Percentiles rank a stretch among this genome's conserved stretches.
phyloP scores from a whole-genome alignment of 2,329 filamentous ascomycete genomes.

The Colletotrichum caudatum region DNA sequence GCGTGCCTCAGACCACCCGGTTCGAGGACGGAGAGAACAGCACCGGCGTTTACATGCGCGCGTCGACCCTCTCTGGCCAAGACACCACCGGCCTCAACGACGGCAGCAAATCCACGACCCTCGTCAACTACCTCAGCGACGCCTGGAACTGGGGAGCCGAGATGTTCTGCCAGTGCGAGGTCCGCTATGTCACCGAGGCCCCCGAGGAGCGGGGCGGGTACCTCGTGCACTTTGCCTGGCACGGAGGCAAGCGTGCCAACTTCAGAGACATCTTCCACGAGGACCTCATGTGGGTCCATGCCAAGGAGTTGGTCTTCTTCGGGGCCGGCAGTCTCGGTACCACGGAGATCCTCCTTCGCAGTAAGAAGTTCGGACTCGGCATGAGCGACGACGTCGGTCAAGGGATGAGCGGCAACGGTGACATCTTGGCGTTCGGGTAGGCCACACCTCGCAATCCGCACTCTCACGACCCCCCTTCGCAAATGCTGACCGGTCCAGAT shows the following conservation, averaged over 20 bases:
- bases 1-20: constrained; percentile 71
- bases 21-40: constrained; percentile 71
- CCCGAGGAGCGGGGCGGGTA: constrained; percentile 62
- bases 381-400: constrained; percentile 69
- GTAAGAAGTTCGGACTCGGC: constrained; percentile 67
- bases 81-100: constrained; percentile 75
- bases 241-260: constrained; percentile 65
- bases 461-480: too few species aligned
- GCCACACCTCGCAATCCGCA: constrained; percentile 38
- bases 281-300: constrained; percentile 76
- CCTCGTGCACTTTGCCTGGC: constrained; percentile 75
- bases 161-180: constrained; percentile 77
- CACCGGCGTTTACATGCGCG: constrained; percentile 72
- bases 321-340: constrained; percentile 74
- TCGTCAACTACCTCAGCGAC: constrained; percentile 75
- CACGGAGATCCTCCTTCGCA: constrained; percentile 73
- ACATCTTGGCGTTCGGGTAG: constrained; percentile 73
- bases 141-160: constrained; percentile 80
- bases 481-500: constrained; percentile 51
- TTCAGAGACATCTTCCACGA: constrained; percentile 67
- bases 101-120: constrained; percentile 74
- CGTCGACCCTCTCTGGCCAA: constrained; percentile 70
- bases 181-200: constrained; percentile 70
- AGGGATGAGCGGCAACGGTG: constrained; percentile 75
- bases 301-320: constrained; percentile 74